phyloP scores from a whole-genome alignment of 169 alveolate genomes.

The Theileria luwenshuni region DNA sequence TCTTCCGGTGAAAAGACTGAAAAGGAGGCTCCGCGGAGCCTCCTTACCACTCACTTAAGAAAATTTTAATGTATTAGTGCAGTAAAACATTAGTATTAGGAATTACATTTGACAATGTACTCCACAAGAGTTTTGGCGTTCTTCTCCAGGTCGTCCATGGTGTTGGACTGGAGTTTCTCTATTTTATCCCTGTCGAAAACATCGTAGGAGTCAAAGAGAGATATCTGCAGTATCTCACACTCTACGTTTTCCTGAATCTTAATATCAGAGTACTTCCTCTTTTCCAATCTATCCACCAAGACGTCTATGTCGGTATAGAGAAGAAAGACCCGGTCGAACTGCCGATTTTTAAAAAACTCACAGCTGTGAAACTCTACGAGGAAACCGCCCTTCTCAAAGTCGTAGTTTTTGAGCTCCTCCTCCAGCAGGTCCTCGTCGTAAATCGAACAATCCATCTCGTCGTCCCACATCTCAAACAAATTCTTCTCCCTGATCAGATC shows the following conservation, averaged over 20 bases:
- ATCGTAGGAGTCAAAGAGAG: slow-evolving; percentile 62
- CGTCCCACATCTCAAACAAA: slow-evolving; percentile 69
- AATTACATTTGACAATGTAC: background rate
- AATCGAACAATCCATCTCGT: slow-evolving; percentile 71
- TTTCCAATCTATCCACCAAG: slow-evolving; percentile 58
- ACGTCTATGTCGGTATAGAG: slow-evolving; percentile 50
- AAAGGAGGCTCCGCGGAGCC: background rate
- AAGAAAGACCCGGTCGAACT: slow-evolving; percentile 43
- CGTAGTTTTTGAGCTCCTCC: slow-evolving; percentile 37
- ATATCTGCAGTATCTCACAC: slow-evolving; percentile 75
- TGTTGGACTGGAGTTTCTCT: slow-evolving; percentile 30
- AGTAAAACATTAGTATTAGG: background rate
- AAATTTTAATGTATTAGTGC: background rate
- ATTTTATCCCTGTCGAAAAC: slow-evolving; percentile 37
- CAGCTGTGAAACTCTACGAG: slow-evolving; percentile 74
- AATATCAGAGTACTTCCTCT: slow-evolving; percentile 59
- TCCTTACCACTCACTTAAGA: background rate
- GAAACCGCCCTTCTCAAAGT: slow-evolving; percentile 57
- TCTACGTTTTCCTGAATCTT: slow-evolving; percentile 71
- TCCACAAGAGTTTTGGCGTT: slow-evolving; percentile 1
- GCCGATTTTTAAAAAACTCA: slow-evolving; percentile 48
- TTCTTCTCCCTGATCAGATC: slow-evolving; percentile 67
- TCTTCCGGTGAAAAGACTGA: slow-evolving; percentile 9
- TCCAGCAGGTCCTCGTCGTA: slow-evolving; percentile 63
- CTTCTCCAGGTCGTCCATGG: slow-evolving; percentile 31